Base-by-base conservation (phyloP, 2,329 filamentous ascomycete genomes). In the Penicillium vulpinum region DNA sequence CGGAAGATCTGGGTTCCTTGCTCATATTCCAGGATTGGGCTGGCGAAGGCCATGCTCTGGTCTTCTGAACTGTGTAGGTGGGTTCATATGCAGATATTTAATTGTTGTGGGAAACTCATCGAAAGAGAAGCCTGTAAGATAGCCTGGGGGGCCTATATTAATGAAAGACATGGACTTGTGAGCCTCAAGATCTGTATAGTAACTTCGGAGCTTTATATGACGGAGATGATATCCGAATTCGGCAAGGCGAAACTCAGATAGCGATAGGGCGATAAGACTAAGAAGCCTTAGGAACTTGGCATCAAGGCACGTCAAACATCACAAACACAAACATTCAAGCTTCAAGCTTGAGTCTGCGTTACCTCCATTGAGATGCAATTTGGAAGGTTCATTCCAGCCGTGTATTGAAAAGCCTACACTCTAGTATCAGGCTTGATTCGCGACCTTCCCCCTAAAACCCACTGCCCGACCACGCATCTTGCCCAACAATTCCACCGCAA, bases 281-380 rank as follows among this genome's bases (percentile, higher is more conserved):
- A 7, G 10, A 0, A 21, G 48, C 54, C 54, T 56, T 22, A 35
- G 5, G 4, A 33, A 45, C 10, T 10, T 11, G 54, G 54, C 54
- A 33, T 1, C 16, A 29, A 35, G n/a, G 35, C 24, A 40, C 26
- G 41, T n/a, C 48, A 56, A 56, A 56, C 54, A 56, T 35, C 54
- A 24, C 48, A 56, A 56, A 56, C 54, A 56, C 48, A 46, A 56
- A 56, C 54, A 52, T 35, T 38, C 41, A 40, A 46, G 48, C 48
- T 56, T 51, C 49, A 39, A 52, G 54, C 40, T 46, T n/a, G 24
- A 56, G 48, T 36, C 48, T 33, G 35, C 28, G 21, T 46, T 45
- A 38, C 41, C 35, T 38, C 26, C 5, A 16, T 51, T 40, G 35
- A 24, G n/a, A 52, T 33, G 28, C 48, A 41, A 35, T 41, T 46